Conservation (phyloP, 1,139 yeast genomes). For the Diutina siamensis region DNA sequence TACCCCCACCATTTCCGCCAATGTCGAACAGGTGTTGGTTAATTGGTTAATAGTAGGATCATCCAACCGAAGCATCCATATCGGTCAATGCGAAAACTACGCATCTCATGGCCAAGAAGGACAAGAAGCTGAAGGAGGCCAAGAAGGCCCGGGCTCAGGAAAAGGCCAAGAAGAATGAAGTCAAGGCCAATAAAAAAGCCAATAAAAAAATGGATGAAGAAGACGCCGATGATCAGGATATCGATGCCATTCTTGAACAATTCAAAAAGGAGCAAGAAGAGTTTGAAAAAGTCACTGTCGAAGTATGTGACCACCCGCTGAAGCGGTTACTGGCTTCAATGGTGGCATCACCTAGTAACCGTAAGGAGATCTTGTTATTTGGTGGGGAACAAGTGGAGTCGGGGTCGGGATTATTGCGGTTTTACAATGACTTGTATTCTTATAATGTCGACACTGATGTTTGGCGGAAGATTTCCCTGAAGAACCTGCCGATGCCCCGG, state of each 20-base stretch:
- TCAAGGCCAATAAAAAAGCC: conserved; percentile 72
- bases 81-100: not conserved
- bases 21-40: not conserved
- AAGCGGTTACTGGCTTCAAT: conserved; percentile 65
- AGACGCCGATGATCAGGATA: conserved; percentile 79
- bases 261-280: conserved; percentile 71
- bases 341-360: conserved; percentile 67
- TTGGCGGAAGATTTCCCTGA: conserved; percentile 74
- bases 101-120: conserved; percentile 34
- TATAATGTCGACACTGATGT: conserved; percentile 67
- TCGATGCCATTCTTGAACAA: conserved; percentile 72
- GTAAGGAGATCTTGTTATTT: conserved; percentile 71
- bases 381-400: conserved; percentile 73
- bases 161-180: conserved; percentile 63
- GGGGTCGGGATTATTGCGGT: conserved; percentile 36
- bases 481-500: conserved; percentile 84
- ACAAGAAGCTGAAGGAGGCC: conserved; percentile 27
- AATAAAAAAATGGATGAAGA: conserved; percentile 66
- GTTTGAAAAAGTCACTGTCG: conserved; percentile 61
- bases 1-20: not conserved
- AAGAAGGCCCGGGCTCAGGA: conserved; percentile 84
- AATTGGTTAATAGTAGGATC: not conserved
- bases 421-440: conserved; percentile 71
- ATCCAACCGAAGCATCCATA: not conserved
- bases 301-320: conserved; percentile 45